Evolutionary conservation across 2,329 filamentous ascomycete species (phyloP).

Genomic region (Neocucurbitaria cava): DNA sequence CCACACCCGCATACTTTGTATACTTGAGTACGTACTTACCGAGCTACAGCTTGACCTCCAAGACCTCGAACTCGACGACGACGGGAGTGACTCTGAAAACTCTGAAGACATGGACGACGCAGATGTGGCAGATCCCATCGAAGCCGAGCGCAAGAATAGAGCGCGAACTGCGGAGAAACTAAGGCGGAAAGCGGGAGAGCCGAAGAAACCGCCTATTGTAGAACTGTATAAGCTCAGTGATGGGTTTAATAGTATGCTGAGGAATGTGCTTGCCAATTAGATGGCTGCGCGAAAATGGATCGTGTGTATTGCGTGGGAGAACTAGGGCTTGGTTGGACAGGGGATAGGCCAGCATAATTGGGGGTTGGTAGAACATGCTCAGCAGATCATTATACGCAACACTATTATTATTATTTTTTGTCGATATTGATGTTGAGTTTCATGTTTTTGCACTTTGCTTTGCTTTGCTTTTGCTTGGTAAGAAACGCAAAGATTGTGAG

Average conservation of each 20-base stretch:
- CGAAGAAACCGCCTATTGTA: conserved; percentile 76
- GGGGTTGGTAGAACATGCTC: no score
- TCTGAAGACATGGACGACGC: conserved; percentile 67
- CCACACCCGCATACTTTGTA: background rate
- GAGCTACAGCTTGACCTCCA: conserved; percentile 70
- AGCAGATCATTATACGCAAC: no score
- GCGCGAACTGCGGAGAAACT: conserved; percentile 81
- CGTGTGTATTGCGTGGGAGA: no score
- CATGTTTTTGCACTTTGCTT: no score
- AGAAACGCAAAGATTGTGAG: no score
- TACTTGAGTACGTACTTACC: conserved; percentile 14
- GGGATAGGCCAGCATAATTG: background rate
- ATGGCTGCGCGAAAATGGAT: no score
- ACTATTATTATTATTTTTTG: no score
- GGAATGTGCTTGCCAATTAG: conserved; percentile 72
- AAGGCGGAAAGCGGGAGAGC: conserved; percentile 81
- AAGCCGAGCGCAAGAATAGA: conserved; percentile 80
- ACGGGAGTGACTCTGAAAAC: conserved; percentile 60
- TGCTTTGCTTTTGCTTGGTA: no score
- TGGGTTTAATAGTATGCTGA: conserved; percentile 81
- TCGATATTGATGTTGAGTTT: no score
- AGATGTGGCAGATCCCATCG: conserved; percentile 85
- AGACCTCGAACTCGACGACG: conserved; percentile 82
- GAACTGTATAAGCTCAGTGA: conserved; percentile 83
- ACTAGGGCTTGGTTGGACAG: background rate